Percentiles rank a stretch among this genome's conserved stretches.
Evolutionary conservation across 176 grass and related monocot species (phyloP).

Genomic region (Oryza australiensis): DNA sequence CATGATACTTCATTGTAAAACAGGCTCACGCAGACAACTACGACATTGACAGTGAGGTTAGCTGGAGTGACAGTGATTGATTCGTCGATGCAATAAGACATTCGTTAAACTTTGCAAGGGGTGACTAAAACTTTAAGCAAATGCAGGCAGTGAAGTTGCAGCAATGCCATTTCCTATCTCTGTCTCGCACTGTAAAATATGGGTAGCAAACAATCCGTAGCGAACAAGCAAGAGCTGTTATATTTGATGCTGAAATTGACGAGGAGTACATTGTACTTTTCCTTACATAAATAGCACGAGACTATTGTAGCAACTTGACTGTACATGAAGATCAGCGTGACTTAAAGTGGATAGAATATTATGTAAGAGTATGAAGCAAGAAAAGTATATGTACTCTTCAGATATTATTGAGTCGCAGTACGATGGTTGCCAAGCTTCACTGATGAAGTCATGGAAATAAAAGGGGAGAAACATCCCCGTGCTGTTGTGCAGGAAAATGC

Average conservation of each 20-base stretch:
- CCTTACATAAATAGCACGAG: not conserved
- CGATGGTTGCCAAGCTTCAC: not conserved
- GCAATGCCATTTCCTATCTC: not conserved
- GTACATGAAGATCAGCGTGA: not conserved
- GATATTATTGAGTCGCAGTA: not conserved
- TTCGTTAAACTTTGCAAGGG: not conserved
- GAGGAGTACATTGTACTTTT: not conserved
- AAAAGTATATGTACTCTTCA: not conserved
- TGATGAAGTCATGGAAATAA: not conserved
- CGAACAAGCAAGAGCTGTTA: not conserved
- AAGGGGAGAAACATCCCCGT: too few relatives aligned
- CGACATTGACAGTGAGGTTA: slow-evolving; percentile 22
- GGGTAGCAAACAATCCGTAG: not conserved
- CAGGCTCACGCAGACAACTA: slow-evolving; percentile 40
- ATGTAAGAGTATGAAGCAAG: not conserved
- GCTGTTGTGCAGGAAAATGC: too few relatives aligned
- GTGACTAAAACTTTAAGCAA: not conserved
- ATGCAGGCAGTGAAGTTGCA: not conserved
- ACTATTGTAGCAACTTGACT: not conserved
- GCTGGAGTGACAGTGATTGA: slow-evolving; percentile 46
- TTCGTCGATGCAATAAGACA: not conserved
- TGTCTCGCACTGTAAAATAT: not conserved
- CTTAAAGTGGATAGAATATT: not conserved
- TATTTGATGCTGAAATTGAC: not conserved
- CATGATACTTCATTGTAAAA: not conserved